Base-by-base conservation (phyloP, 2,329 filamentous ascomycete genomes). In the Dryadomyces quercus-mongolicae region DNA sequence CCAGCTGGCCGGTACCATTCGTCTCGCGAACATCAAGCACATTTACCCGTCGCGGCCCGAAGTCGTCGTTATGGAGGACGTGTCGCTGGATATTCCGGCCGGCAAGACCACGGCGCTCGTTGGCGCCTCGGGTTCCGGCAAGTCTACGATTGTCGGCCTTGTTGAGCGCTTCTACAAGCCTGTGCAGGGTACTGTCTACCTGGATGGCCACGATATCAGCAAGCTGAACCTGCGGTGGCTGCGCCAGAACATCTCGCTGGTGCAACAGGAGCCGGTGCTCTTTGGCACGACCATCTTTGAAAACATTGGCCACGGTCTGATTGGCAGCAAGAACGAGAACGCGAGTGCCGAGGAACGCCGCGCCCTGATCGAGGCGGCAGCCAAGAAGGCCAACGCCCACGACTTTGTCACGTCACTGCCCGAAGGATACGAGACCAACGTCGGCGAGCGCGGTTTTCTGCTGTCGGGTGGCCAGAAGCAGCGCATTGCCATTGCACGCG, bases 401-500 rank as follows among this genome's bases (percentile, higher is more conserved):
- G 90, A 95, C 60, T 98, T 98, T 65, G 85, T 98, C 60, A 79
- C 74, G 6, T 70, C 77, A 13, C 77, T 97, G 1, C 90, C 93
- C 0, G 86, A 97, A 61, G 86, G 87, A 2, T 97, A 97, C 63
- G 81, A 95, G 60, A 97, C 93, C 0, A 84, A 94, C 60, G 92
- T 97, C n/a, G 93, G 93, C 55, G 90, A 97, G 68, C 85, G 91
- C 58, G 93, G 93, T 10, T 95, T 95, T 66, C 72, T 96, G 52
- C 76, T 98, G 9, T 95, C 88, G 54, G 93, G 93, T 66, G 93
- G 93, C 40, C 93, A 98, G 70, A 95, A 96, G 68, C 93, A 97
- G 70, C 88, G 93, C 62, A 94, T 97, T 64, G 91, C 92, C 13
- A 96, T 97, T 68, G 90, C 92, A 8, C 79, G 90, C 63, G 91